phyloP scores from a whole-genome alignment of 208 protist genomes.

The Angomonas ambiguus region DNA sequence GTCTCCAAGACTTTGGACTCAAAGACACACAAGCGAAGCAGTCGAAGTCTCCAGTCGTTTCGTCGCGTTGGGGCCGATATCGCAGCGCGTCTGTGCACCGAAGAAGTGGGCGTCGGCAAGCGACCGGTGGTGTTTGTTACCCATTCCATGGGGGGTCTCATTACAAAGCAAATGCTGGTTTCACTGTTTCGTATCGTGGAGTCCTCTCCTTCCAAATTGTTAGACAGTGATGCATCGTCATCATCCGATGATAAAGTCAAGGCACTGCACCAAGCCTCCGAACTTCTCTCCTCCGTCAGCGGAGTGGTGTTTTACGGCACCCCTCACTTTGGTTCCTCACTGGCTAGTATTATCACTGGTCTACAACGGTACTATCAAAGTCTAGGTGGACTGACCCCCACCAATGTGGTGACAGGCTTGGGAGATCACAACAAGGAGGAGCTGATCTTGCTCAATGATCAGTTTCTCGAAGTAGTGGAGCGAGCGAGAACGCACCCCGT shows the following conservation, averaged over 20 bases:
- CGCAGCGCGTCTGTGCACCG: slow-evolving; percentile 31
- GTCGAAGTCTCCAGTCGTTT: slow-evolving; percentile 25
- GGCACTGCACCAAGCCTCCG: slow-evolving; percentile 10
- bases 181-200: slow-evolving; percentile 22
- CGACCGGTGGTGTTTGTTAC: slow-evolving; percentile 58
- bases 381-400: slow-evolving; percentile 46
- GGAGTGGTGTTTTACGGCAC: slow-evolving; percentile 75
- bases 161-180: slow-evolving; percentile 60
- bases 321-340: slow-evolving; percentile 61
- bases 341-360: slow-evolving; percentile 55
- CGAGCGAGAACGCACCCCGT: neutral
- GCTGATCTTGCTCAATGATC: slow-evolving; percentile 38
- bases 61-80: slow-evolving; percentile 42
- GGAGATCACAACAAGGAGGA: slow-evolving; percentile 52
- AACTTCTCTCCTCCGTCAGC: slow-evolving; percentile 31
- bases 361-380: slow-evolving; percentile 50
- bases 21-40: neutral
- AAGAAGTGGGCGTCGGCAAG: slow-evolving; percentile 33
- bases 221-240: neutral
- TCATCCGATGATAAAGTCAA: neutral
- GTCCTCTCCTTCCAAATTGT: neutral
- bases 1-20: neutral
- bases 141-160: slow-evolving; percentile 65
- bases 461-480: slow-evolving; percentile 50
- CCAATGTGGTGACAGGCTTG: slow-evolving; percentile 45